Evolutionary conservation across 148 eudicot genomes (phyloP), one percentile per base, ranked within the genome.

Genomic region (Persicaria tinctoria): DNA sequence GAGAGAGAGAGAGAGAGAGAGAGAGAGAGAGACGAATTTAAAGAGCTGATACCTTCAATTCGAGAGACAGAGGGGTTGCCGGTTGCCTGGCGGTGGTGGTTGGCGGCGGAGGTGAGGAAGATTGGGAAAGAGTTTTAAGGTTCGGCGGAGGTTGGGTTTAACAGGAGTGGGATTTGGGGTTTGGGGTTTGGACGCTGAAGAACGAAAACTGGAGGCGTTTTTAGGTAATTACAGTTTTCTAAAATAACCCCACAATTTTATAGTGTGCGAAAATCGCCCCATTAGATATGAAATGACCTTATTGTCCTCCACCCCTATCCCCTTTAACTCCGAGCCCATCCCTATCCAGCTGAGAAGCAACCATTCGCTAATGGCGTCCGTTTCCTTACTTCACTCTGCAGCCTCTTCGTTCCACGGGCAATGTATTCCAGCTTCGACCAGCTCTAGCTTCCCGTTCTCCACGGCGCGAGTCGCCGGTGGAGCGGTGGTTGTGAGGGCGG

Each of bases 371-470:
- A 92, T 92, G 96, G 98, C 87, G 72, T 83, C 90, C 45, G 80
- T 88, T 7, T 82, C 93, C 75, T 80, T 89, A 12, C 82, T 88
- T 5, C 88, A 82, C 64, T 91, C 89, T 49, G 73, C 97, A 0
- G 79, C 90, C 14, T 87, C 97, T 51, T 73, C 93, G 48, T 89
- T 91, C 73, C 76, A 80, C 80, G 83, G 84, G 74, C 85, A 78
- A 63, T 81, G 79, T 80, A 75, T 89, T 75, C 80, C 76, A 8
- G 3, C 75, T 57, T 73, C 82, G 8, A 12, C 78, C 4, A 72
- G 82, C 78, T 69, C 78, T 14, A 85, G 75, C 46, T 63, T 85
- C 7, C 83, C 85, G 18, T 17, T 18, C 72, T 32, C 54, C 73
- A 78, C 45, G 76, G 70, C 68, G 27, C 62, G 85, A n/a, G 59